These are phyloP conservation scores for Russula earlei DNA, from an alignment of 768 basidiomycete genomes.

Conservation along the genomic window DNA sequence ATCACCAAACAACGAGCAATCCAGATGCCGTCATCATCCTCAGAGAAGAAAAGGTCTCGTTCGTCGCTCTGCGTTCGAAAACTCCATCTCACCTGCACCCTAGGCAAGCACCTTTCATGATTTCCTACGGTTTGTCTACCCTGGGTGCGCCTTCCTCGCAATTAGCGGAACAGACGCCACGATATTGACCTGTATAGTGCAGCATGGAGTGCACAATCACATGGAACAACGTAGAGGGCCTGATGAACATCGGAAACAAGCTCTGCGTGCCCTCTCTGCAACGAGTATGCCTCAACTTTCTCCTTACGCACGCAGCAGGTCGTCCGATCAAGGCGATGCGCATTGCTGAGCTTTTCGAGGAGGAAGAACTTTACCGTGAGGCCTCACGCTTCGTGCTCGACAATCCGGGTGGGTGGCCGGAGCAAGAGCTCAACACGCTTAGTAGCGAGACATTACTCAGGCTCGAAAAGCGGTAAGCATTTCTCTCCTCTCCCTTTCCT, in stretches of 20 bases:
- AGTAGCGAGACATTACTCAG: slow-evolving; percentile 77
- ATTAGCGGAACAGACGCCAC: not conserved
- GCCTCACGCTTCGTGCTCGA: slow-evolving; percentile 87
- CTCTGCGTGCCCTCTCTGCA: slow-evolving; percentile 77
- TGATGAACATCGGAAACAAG: slow-evolving; percentile 87
- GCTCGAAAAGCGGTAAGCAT: slow-evolving; percentile 65
- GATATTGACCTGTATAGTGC: slow-evolving; percentile 5
- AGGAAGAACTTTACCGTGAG: slow-evolving; percentile 86
- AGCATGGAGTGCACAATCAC: slow-evolving; percentile 88
- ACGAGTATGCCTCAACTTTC: slow-evolving; percentile 74
- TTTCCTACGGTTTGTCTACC: slow-evolving; percentile 88
- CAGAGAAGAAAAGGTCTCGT: slow-evolving; percentile 72
- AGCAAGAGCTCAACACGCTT: slow-evolving; percentile 73
- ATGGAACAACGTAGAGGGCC: slow-evolving; percentile 89
- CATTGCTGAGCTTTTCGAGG: slow-evolving; percentile 83
- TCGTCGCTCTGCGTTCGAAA: not conserved
- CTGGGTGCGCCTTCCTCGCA: slow-evolving; percentile 50
- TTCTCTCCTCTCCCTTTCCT: not conserved
- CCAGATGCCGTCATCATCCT: slow-evolving; percentile 83
- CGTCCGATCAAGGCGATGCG: slow-evolving; percentile 88
- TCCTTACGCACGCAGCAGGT: slow-evolving; percentile 88
- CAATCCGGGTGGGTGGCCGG: slow-evolving; percentile 79
- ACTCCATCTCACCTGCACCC: not conserved
- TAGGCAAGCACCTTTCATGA: slow-evolving; percentile 85
- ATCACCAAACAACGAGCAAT: slow-evolving; percentile 24